Percentiles rank a stretch among this genome's conserved stretches.
These are phyloP conservation scores for Sporobolus alterniflorus DNA, from an alignment of 202 grass and related monocot species.

Conservation along the genomic window DNA sequence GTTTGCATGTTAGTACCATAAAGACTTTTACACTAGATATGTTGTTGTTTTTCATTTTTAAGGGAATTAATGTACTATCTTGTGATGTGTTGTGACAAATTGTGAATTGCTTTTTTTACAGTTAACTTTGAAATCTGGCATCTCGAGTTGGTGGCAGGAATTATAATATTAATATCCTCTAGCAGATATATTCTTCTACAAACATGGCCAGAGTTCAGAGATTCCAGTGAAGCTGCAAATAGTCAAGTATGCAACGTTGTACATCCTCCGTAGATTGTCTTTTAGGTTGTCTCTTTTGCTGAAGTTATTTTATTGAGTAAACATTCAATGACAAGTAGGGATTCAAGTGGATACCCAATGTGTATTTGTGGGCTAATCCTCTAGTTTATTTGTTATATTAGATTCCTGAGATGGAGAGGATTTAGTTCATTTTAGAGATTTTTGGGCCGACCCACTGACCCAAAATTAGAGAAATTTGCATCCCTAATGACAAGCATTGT, in stretches of 20 bases:
- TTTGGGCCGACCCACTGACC: too few species aligned
- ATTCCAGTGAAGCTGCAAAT: constrained; percentile 86
- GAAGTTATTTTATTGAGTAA: background rate
- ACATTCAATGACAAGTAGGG: background rate
- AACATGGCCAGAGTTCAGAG: constrained; percentile 83
- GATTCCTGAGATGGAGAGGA: too few species aligned
- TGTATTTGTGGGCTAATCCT: too few species aligned
- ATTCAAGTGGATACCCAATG: too few species aligned
- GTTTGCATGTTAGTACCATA: too few species aligned
- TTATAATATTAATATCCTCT: constrained; percentile 75
- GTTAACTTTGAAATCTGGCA: constrained; percentile 89
- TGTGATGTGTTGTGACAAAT: background rate
- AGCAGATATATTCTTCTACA: constrained; percentile 69
- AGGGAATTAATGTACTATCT: background rate
- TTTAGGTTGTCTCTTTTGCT: background rate
- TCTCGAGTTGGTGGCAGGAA: constrained; percentile 61
- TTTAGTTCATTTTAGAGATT: too few species aligned
- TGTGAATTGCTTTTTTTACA: constrained; percentile 39
- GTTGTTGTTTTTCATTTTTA: background rate
- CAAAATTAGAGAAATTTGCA: too few species aligned
- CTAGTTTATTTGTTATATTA: too few species aligned
- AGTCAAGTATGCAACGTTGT: constrained; percentile 70
- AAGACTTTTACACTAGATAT: too few species aligned
- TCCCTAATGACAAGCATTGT: background rate
- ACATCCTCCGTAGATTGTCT: constrained; percentile 11